Evolutionary conservation across 129 eudicot genomes (phyloP).

Genomic region (Rutidosis leptorrhynchoides): DNA sequence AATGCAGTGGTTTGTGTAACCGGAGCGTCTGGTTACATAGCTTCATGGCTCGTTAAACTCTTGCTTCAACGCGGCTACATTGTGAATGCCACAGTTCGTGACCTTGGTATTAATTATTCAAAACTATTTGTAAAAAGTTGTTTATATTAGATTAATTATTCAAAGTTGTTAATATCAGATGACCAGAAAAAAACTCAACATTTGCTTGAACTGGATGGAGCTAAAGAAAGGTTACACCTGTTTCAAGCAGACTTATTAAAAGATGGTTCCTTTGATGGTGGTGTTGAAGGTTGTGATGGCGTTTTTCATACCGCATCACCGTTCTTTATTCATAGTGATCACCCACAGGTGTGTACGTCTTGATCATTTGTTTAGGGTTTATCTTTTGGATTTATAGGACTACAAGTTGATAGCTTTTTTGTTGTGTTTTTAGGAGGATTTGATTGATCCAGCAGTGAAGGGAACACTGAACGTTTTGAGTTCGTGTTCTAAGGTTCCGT

Average conservation of each 20-base stretch:
- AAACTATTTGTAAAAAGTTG: too few species aligned
- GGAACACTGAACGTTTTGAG: constrained; percentile 84
- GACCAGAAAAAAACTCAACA: constrained; percentile 52
- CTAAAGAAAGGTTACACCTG: constrained; percentile 63
- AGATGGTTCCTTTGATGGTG: constrained; percentile 64
- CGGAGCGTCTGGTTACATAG: constrained; percentile 48
- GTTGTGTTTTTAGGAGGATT: constrained; percentile 44
- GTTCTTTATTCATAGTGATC: constrained; percentile 25
- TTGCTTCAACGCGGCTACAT: constrained; percentile 43
- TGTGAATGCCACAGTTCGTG: constrained; percentile 43
- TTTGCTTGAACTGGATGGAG: constrained; percentile 66
- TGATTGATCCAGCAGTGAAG: constrained; percentile 76
- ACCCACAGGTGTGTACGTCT: constrained; percentile 54
- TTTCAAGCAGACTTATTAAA: constrained; percentile 52
- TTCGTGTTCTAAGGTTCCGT: constrained; percentile 51
- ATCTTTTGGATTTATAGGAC: not conserved
- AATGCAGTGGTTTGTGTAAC: constrained; percentile 45
- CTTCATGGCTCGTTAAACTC: constrained; percentile 48
- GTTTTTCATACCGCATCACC: constrained; percentile 79
- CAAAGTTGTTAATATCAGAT: constrained; percentile 23
- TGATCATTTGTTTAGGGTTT: not conserved
- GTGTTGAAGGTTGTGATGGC: constrained; percentile 50
- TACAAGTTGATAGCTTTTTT: not conserved
- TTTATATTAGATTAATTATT: not conserved
- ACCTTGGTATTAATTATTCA: too few species aligned